Evolutionary conservation across 257 asterid genomes (phyloP).

Genomic region (Salvia rosmarinus): DNA sequence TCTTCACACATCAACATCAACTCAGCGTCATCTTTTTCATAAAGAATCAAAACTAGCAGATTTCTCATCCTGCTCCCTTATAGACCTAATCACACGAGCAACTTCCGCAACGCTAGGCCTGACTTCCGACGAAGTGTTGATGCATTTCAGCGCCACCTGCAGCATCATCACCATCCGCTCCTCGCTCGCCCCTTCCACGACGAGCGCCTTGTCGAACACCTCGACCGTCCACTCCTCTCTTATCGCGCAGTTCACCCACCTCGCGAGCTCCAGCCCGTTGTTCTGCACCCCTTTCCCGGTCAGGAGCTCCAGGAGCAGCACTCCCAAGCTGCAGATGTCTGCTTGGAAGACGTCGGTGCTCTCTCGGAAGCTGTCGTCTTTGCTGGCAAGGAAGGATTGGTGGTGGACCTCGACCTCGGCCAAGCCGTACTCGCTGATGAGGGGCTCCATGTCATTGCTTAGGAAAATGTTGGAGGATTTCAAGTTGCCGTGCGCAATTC

Average conservation of each 20-base stretch:
- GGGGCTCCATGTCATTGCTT: constrained; percentile 55
- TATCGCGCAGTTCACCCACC: constrained; percentile 71
- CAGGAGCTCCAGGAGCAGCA: constrained; percentile 68
- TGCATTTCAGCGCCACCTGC: constrained; percentile 71
- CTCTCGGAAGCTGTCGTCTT: constrained; percentile 1
- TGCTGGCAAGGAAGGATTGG: constrained; percentile 28
- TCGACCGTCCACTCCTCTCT: constrained; percentile 82
- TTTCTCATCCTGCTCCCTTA: constrained; percentile 60
- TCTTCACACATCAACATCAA: background rate
- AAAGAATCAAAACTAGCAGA: constrained; percentile 36
- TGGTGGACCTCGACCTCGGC: constrained; percentile 39
- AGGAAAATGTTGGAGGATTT: constrained; percentile 73
- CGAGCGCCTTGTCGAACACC: constrained; percentile 61
- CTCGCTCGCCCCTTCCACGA: constrained; percentile 60
- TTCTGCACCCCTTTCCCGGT: constrained; percentile 67
- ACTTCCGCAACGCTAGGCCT: constrained; percentile 62
- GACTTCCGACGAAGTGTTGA: constrained; percentile 41
- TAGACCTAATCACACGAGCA: constrained; percentile 47
- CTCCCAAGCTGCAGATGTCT: constrained; percentile 43
- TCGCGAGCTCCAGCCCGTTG: constrained; percentile 55
- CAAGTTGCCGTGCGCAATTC: constrained; percentile 70
- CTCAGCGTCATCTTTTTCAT: background rate
- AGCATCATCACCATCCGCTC: constrained; percentile 65
- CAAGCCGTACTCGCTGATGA: constrained; percentile 72
- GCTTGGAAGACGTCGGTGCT: background rate